Base-by-base conservation (phyloP, 75 land plant species). In the Selaginella tamariscina region DNA sequence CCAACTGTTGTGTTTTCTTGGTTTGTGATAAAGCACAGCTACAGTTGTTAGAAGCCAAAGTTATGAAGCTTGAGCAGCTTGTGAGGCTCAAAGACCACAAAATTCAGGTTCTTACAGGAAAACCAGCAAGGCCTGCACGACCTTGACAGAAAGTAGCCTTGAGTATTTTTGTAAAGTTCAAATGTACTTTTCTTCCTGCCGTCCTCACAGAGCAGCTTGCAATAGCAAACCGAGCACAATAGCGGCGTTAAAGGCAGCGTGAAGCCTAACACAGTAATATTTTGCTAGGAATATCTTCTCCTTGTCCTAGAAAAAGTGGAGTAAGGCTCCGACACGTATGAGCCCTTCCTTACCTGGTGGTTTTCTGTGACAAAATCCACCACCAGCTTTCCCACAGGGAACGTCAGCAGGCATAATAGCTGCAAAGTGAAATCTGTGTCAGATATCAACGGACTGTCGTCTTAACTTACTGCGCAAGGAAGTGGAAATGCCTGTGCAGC, bases 281-380 rank as follows among this genome's bases (percentile, higher is more conserved):
- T 92, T 92, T 0, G 97, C 89, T 83, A 86, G 84, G 77, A 92
- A 92, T 31, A 92, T 88, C 72, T 82, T 78, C 27, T 32, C 31
- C 31, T 84, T 92, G 69, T 92, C 79, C 97, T 92, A 78, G 23
- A 64, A 27, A 22, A 33, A 23, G 66, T 13, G 2, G 54, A 5
- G 27, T 29, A 1, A 0, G 29, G 0, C 20, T 0, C 24, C 29
- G 56, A 15, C 20, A 68, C 13, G 20, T n/a, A 56, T 27, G 15
- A 64, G 1, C 23, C n/a, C 8, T 23, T 23, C 66, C 83, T 71
- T 56, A 86, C 92, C 44, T 78, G 70, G 67, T 85, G 82, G 66
- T 88, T 81, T 33, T 76, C 56, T 31, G 75, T 68, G 33, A 88
- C 88, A 74, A 66, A 88, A 62, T 77, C 70, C 31, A 83, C 73